A percentile compares a stretch with the other conserved stretches of the same genome.
phyloP scores from a whole-genome alignment of 257 asterid genomes.

The Przewalskia tangutica region DNA sequence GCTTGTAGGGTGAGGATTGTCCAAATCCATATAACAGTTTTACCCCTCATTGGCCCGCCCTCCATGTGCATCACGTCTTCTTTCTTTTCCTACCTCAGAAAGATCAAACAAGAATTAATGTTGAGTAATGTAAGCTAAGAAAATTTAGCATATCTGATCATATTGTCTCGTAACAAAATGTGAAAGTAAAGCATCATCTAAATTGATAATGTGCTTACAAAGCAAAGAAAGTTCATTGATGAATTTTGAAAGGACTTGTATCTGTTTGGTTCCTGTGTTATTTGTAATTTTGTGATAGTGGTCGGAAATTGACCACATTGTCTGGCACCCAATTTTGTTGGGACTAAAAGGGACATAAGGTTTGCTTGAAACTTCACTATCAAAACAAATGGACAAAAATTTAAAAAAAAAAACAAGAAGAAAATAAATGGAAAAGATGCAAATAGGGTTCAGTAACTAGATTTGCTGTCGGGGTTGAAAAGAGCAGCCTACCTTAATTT shows the following conservation, averaged over 20 bases:
- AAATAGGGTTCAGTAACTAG: background rate
- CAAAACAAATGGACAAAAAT: conserved; percentile 3
- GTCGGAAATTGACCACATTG: background rate
- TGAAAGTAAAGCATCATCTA: background rate
- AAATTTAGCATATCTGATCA: background rate
- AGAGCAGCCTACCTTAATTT: background rate
- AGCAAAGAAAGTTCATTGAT: background rate
- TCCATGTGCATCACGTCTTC: too few relatives aligned
- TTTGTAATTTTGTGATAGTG: background rate
- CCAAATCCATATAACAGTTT: too few relatives aligned
- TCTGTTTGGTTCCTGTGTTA: background rate
- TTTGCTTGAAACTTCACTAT: background rate
- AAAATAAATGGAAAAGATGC: background rate
- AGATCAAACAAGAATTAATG: background rate
- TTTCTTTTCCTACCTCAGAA: too few relatives aligned
- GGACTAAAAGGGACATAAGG: background rate
- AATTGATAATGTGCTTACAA: background rate
- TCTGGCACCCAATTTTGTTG: background rate
- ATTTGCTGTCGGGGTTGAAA: background rate
- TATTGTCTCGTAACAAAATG: background rate
- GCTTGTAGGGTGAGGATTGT: too few relatives aligned
- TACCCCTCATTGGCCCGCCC: too few relatives aligned
- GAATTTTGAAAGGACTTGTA: background rate
- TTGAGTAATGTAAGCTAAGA: background rate
- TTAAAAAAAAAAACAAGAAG: background rate